Conservation (phyloP, 176 grass and related monocot species). For the Phragmites australis region DNA sequence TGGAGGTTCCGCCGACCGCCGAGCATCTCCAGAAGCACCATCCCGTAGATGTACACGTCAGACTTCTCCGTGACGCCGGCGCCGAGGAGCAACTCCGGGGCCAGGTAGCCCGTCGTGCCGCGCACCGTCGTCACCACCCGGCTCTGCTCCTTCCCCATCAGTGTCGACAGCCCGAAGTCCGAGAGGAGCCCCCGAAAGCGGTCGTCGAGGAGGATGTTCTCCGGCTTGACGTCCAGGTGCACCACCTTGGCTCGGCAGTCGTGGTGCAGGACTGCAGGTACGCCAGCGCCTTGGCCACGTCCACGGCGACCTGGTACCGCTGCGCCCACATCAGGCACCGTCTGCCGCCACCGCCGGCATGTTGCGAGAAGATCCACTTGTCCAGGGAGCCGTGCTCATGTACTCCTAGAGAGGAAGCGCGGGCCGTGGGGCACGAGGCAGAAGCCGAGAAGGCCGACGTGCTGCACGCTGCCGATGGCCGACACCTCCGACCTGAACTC, state of each 20-base stretch:
- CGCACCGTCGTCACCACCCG: constrained; percentile 57
- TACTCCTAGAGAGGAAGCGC: constrained; percentile 58
- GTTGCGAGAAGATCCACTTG: constrained; percentile 50
- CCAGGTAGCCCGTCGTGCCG: constrained; percentile 69
- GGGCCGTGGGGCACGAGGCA: constrained; percentile 44
- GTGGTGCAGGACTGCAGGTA: constrained; percentile 73
- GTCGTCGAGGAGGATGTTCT: constrained; percentile 80
- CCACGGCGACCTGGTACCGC: constrained; percentile 53
- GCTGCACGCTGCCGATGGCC: constrained; percentile 61
- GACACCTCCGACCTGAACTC: constrained; percentile 66
- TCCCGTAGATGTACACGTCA: constrained; percentile 81
- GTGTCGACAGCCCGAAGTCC: constrained; percentile 62
- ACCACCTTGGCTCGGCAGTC: constrained; percentile 68
- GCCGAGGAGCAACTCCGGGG: constrained; percentile 72
- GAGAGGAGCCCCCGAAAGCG: constrained; percentile 49
- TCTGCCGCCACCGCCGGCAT: not conserved
- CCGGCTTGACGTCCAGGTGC: constrained; percentile 83
- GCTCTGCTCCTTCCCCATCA: constrained; percentile 72
- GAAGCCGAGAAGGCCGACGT: constrained; percentile 62
- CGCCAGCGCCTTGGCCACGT: constrained; percentile 58
- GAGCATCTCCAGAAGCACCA: constrained; percentile 76
- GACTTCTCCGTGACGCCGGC: constrained; percentile 58
- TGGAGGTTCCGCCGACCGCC: constrained; percentile 52
- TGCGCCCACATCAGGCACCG: constrained; percentile 41
- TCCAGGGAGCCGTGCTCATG: constrained; percentile 55